Evolutionary conservation across 2,329 filamentous ascomycete genomes (phyloP).

Genomic region (Exophiala bonariae): DNA sequence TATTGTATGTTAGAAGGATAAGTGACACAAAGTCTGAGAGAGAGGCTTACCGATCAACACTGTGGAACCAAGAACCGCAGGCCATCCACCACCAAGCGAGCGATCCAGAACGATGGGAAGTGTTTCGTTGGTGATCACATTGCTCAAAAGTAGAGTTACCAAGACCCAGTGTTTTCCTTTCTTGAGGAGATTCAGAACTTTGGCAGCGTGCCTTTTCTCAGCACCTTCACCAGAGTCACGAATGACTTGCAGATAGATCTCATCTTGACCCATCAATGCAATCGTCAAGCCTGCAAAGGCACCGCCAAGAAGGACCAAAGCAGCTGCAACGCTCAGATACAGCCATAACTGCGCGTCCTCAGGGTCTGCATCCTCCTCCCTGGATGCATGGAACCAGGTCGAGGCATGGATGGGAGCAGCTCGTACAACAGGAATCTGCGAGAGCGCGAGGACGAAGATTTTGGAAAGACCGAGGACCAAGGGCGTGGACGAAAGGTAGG

Average conservation of each 20-base stretch:
- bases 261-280: slow-evolving; percentile 73
- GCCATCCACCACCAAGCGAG: slow-evolving; percentile 90
- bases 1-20: slow-evolving; percentile 38
- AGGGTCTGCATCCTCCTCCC: slow-evolving; percentile 47
- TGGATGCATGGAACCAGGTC: slow-evolving; percentile 22
- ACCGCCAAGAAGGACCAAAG: slow-evolving; percentile 82
- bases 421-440: slow-evolving; percentile 39
- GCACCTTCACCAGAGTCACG: slow-evolving; percentile 77
- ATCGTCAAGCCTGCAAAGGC: slow-evolving; percentile 89
- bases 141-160: slow-evolving; percentile 88
- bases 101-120: slow-evolving; percentile 92
- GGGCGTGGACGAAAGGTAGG: slow-evolving; percentile 38
- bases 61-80: slow-evolving; percentile 90
- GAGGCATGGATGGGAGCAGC: slow-evolving; percentile 36
- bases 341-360: slow-evolving; percentile 72
- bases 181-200: slow-evolving; percentile 76
- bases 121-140: slow-evolving; percentile 97
- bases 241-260: slow-evolving; percentile 95
- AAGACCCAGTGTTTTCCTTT: slow-evolving; percentile 98
- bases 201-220: slow-evolving; percentile 82
- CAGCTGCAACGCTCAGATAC: slow-evolving; percentile 74
- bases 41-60: slow-evolving; percentile 78
- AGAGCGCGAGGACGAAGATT: slow-evolving; percentile 38
- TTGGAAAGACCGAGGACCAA: slow-evolving; percentile 43
- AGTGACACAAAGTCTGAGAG: background rate